A percentile compares a stretch with the other conserved stretches of the same genome.
phyloP scores from a whole-genome alignment of 306 rosid genomes.

The Luffa aegyptiaca region DNA sequence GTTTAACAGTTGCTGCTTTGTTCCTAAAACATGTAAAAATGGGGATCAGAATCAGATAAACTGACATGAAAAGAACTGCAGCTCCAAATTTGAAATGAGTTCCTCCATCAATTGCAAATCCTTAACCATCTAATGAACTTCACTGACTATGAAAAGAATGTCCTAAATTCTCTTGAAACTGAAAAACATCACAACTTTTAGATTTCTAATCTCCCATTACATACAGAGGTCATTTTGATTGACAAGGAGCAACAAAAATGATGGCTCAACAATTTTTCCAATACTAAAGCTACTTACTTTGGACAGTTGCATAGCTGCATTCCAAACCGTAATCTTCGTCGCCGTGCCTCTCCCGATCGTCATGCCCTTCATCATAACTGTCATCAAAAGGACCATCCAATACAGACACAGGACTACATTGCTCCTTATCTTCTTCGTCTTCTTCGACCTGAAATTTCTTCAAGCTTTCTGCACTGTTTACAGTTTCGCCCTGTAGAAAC shows the following conservation, averaged over 20 bases:
- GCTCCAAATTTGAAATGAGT: not conserved
- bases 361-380: slow-evolving; percentile 37
- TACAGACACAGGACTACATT: slow-evolving; percentile 89
- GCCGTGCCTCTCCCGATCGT: slow-evolving; percentile 9
- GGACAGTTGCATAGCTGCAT: slow-evolving; percentile 77
- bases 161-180: not conserved
- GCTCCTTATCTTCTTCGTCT: slow-evolving; percentile 82
- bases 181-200: not conserved
- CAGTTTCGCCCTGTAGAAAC: slow-evolving; percentile 15
- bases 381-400: slow-evolving; percentile 82
- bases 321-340: slow-evolving; percentile 43
- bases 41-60: not conserved
- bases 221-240: not conserved
- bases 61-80: not conserved
- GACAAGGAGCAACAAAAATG: not conserved
- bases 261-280: not conserved
- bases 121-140: not conserved
- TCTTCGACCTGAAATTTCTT: slow-evolving; percentile 33
- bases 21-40: slow-evolving; percentile 37
- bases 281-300: slow-evolving; percentile 49
- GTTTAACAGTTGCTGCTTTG: slow-evolving; percentile 59
- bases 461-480: slow-evolving; percentile 18
- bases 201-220: not conserved
- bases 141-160: not conserved
- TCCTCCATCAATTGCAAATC: not conserved